Evolutionary conservation across 805 yeast genomes (phyloP).

Genomic region (Candida nanaspora): DNA sequence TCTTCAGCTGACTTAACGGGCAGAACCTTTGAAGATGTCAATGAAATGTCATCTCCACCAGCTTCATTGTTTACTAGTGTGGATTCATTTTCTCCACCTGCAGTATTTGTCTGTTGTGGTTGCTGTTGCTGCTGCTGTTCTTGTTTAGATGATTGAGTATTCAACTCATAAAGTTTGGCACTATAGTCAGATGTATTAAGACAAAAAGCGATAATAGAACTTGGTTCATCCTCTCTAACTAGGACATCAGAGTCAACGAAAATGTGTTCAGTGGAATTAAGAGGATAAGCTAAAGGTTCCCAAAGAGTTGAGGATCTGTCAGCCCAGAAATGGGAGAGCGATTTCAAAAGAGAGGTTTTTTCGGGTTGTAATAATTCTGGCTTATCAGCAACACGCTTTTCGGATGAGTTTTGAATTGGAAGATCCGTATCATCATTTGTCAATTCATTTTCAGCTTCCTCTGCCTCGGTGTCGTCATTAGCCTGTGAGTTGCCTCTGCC

Average conservation of each 20-base stretch:
- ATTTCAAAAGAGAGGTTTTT: slow-evolving; percentile 68
- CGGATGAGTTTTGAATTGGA: too few species aligned
- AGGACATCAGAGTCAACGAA: slow-evolving; percentile 92
- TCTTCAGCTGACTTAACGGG: background rate
- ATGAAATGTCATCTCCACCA: slow-evolving; percentile 9
- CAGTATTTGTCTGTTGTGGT: background rate
- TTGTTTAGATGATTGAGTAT: slow-evolving; percentile 26
- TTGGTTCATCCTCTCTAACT: slow-evolving; percentile 94
- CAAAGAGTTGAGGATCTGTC: slow-evolving; percentile 93
- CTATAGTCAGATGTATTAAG: slow-evolving; percentile 77
- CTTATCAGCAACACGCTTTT: background rate
- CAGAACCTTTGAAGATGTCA: background rate
- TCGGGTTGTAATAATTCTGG: slow-evolving; percentile 36
- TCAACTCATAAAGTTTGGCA: slow-evolving; percentile 22
- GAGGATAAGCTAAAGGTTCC: slow-evolving; percentile 86
- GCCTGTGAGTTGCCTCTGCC: background rate
- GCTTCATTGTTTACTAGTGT: background rate
- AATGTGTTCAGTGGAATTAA: slow-evolving; percentile 75
- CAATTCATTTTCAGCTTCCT: background rate
- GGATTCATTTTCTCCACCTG: slow-evolving; percentile 19
- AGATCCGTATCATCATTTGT: slow-evolving; percentile 3
- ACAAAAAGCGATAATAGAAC: slow-evolving; percentile 90
- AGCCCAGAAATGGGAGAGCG: slow-evolving; percentile 92
- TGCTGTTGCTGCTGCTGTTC: slow-evolving; percentile 1
- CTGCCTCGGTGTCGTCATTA: background rate